These are phyloP conservation scores for Alternaria burnsii DNA, from an alignment of 2,329 filamentous ascomycete species.

Conservation along the genomic window DNA sequence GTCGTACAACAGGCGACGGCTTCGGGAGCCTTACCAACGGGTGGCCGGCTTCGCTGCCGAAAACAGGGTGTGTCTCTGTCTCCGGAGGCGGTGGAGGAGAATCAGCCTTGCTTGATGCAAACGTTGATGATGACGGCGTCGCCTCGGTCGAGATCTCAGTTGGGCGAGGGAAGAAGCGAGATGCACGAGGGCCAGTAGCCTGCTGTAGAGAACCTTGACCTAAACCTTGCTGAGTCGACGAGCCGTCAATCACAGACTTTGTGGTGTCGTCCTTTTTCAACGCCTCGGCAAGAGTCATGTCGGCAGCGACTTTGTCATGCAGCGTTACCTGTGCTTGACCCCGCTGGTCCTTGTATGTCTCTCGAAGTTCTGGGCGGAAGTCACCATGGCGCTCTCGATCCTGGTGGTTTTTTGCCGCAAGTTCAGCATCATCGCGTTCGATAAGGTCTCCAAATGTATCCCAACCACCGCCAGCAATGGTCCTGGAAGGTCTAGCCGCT, in stretches of 20 bases:
- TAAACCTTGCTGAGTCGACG: constrained; percentile 32
- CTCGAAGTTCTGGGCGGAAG: constrained; percentile 45
- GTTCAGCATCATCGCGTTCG: constrained; percentile 38
- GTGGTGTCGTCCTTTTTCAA: constrained; percentile 39
- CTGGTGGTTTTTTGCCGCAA: constrained; percentile 34
- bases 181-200: constrained; percentile 40
- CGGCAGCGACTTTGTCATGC: constrained; percentile 37
- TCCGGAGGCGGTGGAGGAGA: constrained; percentile 68
- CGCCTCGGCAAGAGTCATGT: constrained; percentile 17
- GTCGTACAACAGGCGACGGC: constrained; percentile 78
- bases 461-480: constrained; percentile 43
- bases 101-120: constrained; percentile 35
- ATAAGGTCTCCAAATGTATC: constrained; percentile 44
- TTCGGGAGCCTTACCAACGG: constrained; percentile 76
- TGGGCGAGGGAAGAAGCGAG: constrained; percentile 50
- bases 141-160: constrained; percentile 37
- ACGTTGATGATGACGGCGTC: constrained; percentile 24
- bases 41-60: constrained; percentile 70
- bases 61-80: constrained; percentile 75
- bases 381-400: constrained; percentile 41
- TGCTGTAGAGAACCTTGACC: constrained; percentile 37
- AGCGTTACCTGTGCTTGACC: constrained; percentile 43
- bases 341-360: constrained; percentile 43
- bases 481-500: constrained; percentile 40
- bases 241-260: constrained; percentile 34